Base-by-base conservation (phyloP, 352 stramenopile species). In the Thalassiosira gravida region DNA sequence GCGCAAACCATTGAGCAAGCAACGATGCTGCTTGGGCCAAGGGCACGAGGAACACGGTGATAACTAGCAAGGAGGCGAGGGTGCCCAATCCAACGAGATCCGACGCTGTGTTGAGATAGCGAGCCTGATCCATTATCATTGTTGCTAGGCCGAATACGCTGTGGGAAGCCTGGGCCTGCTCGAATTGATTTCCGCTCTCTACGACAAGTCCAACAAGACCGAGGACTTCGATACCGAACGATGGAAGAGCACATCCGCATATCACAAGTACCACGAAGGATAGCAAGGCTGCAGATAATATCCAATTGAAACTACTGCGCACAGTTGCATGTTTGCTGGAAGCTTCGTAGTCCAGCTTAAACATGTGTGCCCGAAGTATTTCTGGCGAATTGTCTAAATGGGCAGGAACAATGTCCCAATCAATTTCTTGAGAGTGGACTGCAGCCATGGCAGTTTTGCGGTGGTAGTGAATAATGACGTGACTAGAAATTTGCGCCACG, bases 401-500 rank as follows among this genome's bases (percentile, higher is more conserved):
- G 18, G 35, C 25, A 24, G 44, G 46, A 13, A 24, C 27, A 24
- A 82, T 25, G 25, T 57, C 29, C 62, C 46, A 73, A 44, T 80
- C 71, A 66, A 76, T 29, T 56, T 85, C 63, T 69, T 85, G 71
- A 3, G 32, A 22, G 0, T 46, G 1, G 30, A 9, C 58, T 49
- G 76, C 73, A 24, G 55, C 44, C 20, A 6, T 52, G 14, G 68
- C 52, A 25, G 68, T 88, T 67, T 82, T 82, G 20, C 87, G 73
- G 64, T 94, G 89, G 56, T 91, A 94, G 57, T 94, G 78, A 69
- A 93, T 92, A 30, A 94, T 90, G 52, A 91, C 67, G 67, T 94
- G 89, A 56, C 77, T 90, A 18, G 81, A 90, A 35, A 94, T 77
- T 64, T 94, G 89, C 7, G 81, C 86, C 3, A 93, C 46, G 14